Conservation (phyloP, 2,329 filamentous ascomycete genomes). For the Arthroderma sp. region DNA sequence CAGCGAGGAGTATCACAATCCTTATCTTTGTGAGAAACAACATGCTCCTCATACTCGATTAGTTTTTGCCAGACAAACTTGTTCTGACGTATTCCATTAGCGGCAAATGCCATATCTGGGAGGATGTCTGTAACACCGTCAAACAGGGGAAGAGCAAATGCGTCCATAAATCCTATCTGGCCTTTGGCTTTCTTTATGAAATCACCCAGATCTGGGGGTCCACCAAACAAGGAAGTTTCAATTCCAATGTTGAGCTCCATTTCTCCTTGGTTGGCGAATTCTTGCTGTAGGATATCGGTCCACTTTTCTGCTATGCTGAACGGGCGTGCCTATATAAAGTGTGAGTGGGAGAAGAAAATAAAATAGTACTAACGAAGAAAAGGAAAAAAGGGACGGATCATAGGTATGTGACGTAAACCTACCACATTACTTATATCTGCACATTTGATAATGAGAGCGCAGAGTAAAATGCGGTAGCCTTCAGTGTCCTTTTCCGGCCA, state of each 20-base stretch:
- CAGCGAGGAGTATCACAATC: conserved; percentile 1
- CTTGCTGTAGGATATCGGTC: conserved; percentile 88
- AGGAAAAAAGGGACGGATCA: conserved; percentile 1
- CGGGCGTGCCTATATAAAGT: conserved; percentile 55
- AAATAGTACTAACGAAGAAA: conserved; percentile 14
- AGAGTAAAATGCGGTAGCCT: conserved; percentile 67
- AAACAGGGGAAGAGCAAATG: conserved; percentile 88
- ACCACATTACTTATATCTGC: conserved; percentile 98
- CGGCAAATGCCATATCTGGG: conserved; percentile 70
- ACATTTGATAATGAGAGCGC: conserved; percentile 89
- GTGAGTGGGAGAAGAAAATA: neutral
- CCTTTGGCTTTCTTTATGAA: conserved; percentile 69
- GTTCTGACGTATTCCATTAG: conserved; percentile 69
- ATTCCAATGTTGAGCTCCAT: conserved; percentile 87
- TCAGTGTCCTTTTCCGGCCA: conserved; percentile 68
- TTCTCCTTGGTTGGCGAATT: conserved; percentile 81
- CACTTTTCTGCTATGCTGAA: conserved; percentile 73
- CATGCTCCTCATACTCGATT: conserved; percentile 5
- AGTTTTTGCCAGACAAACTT: conserved; percentile 50
- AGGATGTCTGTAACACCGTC: conserved; percentile 75
- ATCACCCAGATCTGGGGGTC: conserved; percentile 69
- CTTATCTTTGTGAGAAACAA: neutral
- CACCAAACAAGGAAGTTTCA: conserved; percentile 69
- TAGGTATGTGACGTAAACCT: conserved; percentile 30
- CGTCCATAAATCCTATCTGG: conserved; percentile 91